Base-by-base conservation (phyloP, 768 basidiomycete genomes). In the Lentinula guzmanii region DNA sequence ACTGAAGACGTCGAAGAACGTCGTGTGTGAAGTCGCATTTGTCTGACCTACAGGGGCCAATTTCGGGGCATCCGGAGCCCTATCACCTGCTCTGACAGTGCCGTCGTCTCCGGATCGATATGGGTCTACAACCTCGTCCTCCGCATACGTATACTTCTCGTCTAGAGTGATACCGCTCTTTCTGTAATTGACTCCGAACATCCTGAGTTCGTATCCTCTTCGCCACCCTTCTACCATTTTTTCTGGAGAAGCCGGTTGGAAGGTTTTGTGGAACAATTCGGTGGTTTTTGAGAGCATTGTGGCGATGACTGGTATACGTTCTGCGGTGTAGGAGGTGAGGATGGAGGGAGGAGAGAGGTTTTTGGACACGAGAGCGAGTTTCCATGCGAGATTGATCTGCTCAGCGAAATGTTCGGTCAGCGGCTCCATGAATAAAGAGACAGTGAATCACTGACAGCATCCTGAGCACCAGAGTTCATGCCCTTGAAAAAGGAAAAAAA, bases 31-130 rank as follows among this genome's bases (percentile, higher is more conserved):
- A 39, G 60, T 16, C 7, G 63, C 58, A 13, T 62, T 59, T 34
- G 51, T 42, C 31, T 65, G 62, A 33, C 61, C 60, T 8, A 64
- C 58, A n/a, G 71, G 61, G 1, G 71, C 60, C 21, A 79, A 66
- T 11, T 62, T 71, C 0, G 77, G 69, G 2, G 79, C 77, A 61
- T 80, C 78, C 0, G 78, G 78, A 8, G 78, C 78, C 39, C 79
- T 70, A 64, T 82, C 80, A 0, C 80, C 79, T 4, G 79, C 80
- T 0, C 69, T 65, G 4, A 79, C 45, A 8, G 59, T 64, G 0
- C 65, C 69, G 48, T 74, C 71, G 4, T 61, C 60, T 18, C 63
- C 62, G 5, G 62, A 62, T 13, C 70, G 69, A 46, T 69, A 69
- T 8, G 71, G 69, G 24, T 71, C 67, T 5, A 57, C 33, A 4